Base-by-base conservation (phyloP, 495 filamentous ascomycete species). In the Staphylotrichum tortipilum region DNA sequence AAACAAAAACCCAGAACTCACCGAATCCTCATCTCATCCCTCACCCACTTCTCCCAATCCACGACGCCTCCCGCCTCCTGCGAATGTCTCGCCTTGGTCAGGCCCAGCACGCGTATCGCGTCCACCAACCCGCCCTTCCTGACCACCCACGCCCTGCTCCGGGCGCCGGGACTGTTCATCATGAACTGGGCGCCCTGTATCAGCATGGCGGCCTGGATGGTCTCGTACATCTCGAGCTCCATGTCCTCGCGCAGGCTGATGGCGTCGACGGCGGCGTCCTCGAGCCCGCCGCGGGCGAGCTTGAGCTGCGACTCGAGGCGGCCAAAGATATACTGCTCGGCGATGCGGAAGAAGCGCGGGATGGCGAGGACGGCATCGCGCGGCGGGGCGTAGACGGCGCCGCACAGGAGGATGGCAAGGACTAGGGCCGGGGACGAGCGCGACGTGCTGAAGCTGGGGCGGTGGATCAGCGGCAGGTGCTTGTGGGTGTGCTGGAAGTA, bases 401-500 rank as follows among this genome's bases (percentile, higher is more conserved):
- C 47, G 29, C 47, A 49, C 8, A 49, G 36, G 19, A 34, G 42
- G n/a, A 42, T 21, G 17, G 15, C 47, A 7, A 49, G 37, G 3
- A 34, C 18, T 7, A 49, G 21, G 3, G 47, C 28, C 2, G 37
- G 36, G 0, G 47, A 1, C 7, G 34, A 19, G 7, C 38, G 29
- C 1, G 4, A 14, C 2, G 19, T n/a, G 31, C 23, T 24, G 17
- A 56, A 56, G 8, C 30, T 52, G 1, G 54, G 43, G 7, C 39
- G 44, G 54, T 56, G 54, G 5, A 50, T 12, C 0, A 56, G 18
- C 0, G 54, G 54, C 0, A 52, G 31, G 37, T 56, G 43, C 3
- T 3, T 14, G 39, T 56, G 54, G 15, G 44, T 52, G 26, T 39
- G 14, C 21, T 33, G 31, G 33, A 52, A 56, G 52, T 56, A 56